phyloP scores from a whole-genome alignment of 768 basidiomycete species.

The Termitomyces sp. region DNA sequence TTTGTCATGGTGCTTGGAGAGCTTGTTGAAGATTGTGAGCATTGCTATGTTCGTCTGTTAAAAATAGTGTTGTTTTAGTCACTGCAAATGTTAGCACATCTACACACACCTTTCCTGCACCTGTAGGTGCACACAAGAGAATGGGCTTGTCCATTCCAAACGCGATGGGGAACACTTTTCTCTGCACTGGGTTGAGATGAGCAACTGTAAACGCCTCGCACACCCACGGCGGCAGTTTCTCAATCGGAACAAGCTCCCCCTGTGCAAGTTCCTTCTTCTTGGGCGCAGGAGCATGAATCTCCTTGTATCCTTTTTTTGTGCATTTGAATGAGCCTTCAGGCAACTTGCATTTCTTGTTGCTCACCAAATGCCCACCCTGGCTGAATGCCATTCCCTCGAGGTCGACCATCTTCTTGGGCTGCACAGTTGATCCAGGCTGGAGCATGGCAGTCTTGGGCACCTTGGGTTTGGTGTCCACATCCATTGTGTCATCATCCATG shows the following conservation, averaged over 20 bases:
- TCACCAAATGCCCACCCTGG: conserved; percentile 96
- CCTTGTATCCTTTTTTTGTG: conserved; percentile 93
- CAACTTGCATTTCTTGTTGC: conserved; percentile 96
- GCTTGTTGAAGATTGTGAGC: conserved; percentile 88
- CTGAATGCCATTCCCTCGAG: conserved; percentile 92
- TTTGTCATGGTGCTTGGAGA: conserved; percentile 80
- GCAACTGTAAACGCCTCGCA: conserved; percentile 80
- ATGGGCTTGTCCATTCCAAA: conserved; percentile 95
- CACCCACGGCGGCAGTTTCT: conserved; percentile 80
- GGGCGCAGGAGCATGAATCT: conserved; percentile 94
- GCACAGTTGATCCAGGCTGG: conserved; percentile 80
- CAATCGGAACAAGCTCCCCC: conserved; percentile 69
- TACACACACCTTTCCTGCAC: conserved; percentile 91
- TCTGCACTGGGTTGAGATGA: conserved; percentile 86
- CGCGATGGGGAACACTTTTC: conserved; percentile 87
- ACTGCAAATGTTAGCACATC: background rate
- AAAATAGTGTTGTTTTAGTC: conserved; percentile 12
- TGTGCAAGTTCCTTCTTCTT: conserved; percentile 64
- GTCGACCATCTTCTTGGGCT: conserved; percentile 83
- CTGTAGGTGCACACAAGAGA: conserved; percentile 94
- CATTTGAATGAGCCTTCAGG: conserved; percentile 98
- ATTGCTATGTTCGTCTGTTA: conserved; percentile 98
- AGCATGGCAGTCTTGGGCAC: conserved; percentile 84
- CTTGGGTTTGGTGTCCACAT: conserved; percentile 60
- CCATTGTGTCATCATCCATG: conserved; percentile 65